Evolutionary conservation across 805 yeast species (phyloP), one percentile per base, ranked within the genome.

Genomic region (Kodamaea jinghongensis): DNA sequence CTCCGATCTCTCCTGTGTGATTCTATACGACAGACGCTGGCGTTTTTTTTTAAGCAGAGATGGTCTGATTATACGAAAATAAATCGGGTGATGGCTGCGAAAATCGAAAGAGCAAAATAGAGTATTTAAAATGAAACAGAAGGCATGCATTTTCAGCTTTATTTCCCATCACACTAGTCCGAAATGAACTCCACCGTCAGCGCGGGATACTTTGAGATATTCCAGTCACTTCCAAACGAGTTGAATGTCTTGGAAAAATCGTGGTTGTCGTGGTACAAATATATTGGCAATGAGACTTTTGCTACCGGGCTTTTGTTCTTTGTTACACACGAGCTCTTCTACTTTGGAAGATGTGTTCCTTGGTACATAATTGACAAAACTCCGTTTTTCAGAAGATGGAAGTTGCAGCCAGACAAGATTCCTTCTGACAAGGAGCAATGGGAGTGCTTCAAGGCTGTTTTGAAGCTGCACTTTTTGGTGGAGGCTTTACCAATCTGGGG

Each of bases 401-500:
- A 76, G 54, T 73, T 77, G 41, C 83, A 77, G 52, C 78, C 74
- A 6, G 58, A 67, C 13, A 73, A 76, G 46, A 52, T 76, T 16
- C 81, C 81, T 6, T 62, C 75, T 2, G 70, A 70, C 44, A 67
- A 70, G 48, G 83, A 77, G 53, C 83, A 77, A 52, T 77, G 81
- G 81, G 83, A 77, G 51, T 77, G 81, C 51, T 55, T 76, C 42
- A 77, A 76, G 52, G 63, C 78, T n/a, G 81, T 77, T 13, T 58
- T 77, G 34, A 74, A 67, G 41, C 74, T 78, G 11, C 83, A 77
- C 49, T 73, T 77, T 46, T 48, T 77, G 47, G 81, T 77, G 22
- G 83, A 77, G 55, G 81, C 76, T 1, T 64, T 77, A 40, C 83
- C 83, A 32, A 77, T 77, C 44, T 77, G 83, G 83, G 68, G 76